Evolutionary conservation across 306 rosid species (phyloP), one percentile per base, ranked within the genome.

Genomic region (Cyclanthera cordifolia): DNA sequence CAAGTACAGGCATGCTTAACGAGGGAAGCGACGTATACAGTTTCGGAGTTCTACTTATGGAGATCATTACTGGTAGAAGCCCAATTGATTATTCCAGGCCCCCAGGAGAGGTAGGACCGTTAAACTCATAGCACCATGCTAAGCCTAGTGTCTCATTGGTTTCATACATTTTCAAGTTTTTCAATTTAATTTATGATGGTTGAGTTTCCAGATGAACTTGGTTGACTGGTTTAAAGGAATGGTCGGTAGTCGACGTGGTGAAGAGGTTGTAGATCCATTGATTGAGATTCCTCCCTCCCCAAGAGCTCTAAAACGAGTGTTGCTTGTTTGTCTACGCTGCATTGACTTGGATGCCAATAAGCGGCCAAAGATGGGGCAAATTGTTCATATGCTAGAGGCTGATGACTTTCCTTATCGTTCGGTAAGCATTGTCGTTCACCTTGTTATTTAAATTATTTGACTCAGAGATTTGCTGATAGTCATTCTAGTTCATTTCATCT

Each of bases 351-450:
- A 93, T 75, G 95, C 84, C 32, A 34, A 49, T 59, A 93, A 93
- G 82, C 85, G 98, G 46, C 98, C 98, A 23, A 93, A 89, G 75
- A 93, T 93, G 98, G 93, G 98, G 73, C 98, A 93, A 79, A 89
- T 93, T 73, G 91, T 86, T 82, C 98, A 93, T 74, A 89, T 93
- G 98, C 94, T 93, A 5, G 98, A 90, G 77, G 87, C 94, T 56
- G 98, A 93, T 69, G 98, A 93, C 77, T 93, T 89, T 71, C 96
- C 96, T 73, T 89, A 77, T 74, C 96, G 94, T 43, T 76, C 95
- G 14, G 98, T 89, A 79, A 84, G 89, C 72, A 72, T 53, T 23
- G 34, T 28, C 16, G 47, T 14, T 57, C 25, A 39, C 49, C 32
- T 2, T 51, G 4, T 11, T 32, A 21, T 12, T 39, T 47, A 20